phyloP scores from a whole-genome alignment of 108 stramenopile species.

The Schizochytrium sp. region DNA sequence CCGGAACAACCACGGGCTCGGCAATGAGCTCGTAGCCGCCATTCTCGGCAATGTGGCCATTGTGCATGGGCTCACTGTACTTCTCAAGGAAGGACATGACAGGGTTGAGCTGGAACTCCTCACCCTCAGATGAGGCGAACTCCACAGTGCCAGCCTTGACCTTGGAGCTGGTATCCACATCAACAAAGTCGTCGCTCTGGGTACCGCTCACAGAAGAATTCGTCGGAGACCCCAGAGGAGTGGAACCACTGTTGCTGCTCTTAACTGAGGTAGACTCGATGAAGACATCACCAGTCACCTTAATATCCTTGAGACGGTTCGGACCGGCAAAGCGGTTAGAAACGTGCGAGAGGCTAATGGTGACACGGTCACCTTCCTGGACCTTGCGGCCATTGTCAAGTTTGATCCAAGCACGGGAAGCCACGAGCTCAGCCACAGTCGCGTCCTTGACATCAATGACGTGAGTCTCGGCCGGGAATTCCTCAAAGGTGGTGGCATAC shows the following conservation, averaged over 20 bases:
- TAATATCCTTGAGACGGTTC: background rate
- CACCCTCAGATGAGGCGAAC: background rate
- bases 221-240: background rate
- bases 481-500: conserved; percentile 32
- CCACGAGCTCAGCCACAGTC: background rate
- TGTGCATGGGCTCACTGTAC: conserved; percentile 3
- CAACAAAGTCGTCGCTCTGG: conserved; percentile 41
- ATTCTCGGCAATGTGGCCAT: background rate
- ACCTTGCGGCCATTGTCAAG: background rate
- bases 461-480: background rate
- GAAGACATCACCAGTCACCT: background rate
- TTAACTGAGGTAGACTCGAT: conserved; percentile 2
- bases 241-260: background rate
- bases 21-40: conserved; percentile 54
- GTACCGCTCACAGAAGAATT: background rate
- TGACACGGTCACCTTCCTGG: conserved; percentile 27
- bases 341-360: background rate
- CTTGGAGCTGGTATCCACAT: background rate
- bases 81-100: conserved; percentile 37
- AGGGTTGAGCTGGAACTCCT: conserved; percentile 53
- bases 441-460: conserved; percentile 23
- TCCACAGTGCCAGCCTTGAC: background rate
- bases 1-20: conserved; percentile 21
- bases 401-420: conserved; percentile 13
- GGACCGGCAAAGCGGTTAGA: conserved; percentile 37